Base-by-base conservation (phyloP, 495 filamentous ascomycete species). In the Podospora pseudocomata region DNA sequence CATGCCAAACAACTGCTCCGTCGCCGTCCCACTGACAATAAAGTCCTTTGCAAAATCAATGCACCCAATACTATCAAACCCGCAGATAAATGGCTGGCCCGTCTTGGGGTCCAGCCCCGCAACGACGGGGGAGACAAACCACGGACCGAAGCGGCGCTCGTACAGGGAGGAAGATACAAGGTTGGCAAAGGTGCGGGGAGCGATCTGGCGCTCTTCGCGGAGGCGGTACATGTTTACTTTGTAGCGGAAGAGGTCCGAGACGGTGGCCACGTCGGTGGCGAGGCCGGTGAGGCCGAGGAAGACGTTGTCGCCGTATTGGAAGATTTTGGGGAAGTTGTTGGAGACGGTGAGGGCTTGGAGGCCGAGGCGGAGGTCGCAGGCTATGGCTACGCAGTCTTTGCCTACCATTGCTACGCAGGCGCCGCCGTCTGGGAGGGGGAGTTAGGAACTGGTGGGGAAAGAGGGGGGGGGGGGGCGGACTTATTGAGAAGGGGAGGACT, bases 301-400 rank as follows among this genome's bases (percentile, higher is more conserved):
- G 71, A 94, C 92, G 70, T 66, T 55, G 77, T 93, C 91, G 76
- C 92, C 93, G 86, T 96, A 97, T 79, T 90, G 87, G 89, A 98
- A 98, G 86, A 99, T 92, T 84, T 99, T 99, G 82, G 95, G 95
- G 87, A 97, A 98, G 89, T 97, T 97, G 88, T 98, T 98, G 77
- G 92, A 96, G 65, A 99, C 89, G 54, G 95, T 99, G 77, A 99
- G 86, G 74, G 96, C 85, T 85, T 99, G 96, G 79, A 97, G 90
- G 70, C 95, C 95, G 66, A 99, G 92, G 65, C 95, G 94, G 70
- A 99, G 93, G 81, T 99, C 95, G 84, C 95, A 99, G 76, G 95
- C 95, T 75, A 99, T 98, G 81, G 95, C 95, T 56, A 99, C 95
- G 80, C 95, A 99, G 89, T 97, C 92, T 81, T 98, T 98, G 85